Evolutionary conservation across 1,284 basidiomycete genomes (phyloP), one percentile per base, ranked within the genome.

Genomic region (Leccinum solheimii): DNA sequence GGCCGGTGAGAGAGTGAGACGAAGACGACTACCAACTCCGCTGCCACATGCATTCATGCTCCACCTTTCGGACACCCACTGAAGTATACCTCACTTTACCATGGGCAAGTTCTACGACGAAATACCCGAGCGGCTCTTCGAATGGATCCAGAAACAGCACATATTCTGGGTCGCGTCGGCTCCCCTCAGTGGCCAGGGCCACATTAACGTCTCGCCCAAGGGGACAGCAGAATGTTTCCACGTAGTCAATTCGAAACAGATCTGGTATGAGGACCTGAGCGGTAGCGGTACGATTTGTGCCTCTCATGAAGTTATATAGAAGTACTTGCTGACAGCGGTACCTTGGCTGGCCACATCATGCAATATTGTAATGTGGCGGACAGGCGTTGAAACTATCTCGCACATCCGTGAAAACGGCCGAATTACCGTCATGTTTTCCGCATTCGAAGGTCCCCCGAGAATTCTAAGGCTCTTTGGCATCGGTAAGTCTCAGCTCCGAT

Each of bases 81-180:
- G n/a, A 36, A 67, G 11, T 21, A 53, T 16, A 27, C 10, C 5
- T 6, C 21, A 32, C 48, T 14, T 45, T 30, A 58, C 38, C 43
- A 86, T 85, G 83, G 81, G 69, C 60, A 74, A 81, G 55, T 79
- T 77, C 69, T 82, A 74, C 68, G 77, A 82, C 62, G 71, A 74
- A 14, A 83, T 85, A 48, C 83, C 83, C 0, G 69, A 75, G 5
- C 71, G 75, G 63, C 67, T 83, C 55, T 62, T 81, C 27, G 68
- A 77, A 56, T 86, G 83, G 83, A 79, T 83, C 56, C 63, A 75
- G 56, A 72, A 78, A 60, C 83, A 85, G 65, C 75, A 81, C 52
- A 71, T 84, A 59, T 86, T 85, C 71, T 85, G 79, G 76, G 83
- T 86, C 23, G 83, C 83, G 0, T 79, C 82, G 0, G 82, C 84